Evolutionary conservation across 192 early-diverging fungal species (phyloP), one percentile per base, ranked within the genome.

Genomic region (Coemansia sp.): DNA sequence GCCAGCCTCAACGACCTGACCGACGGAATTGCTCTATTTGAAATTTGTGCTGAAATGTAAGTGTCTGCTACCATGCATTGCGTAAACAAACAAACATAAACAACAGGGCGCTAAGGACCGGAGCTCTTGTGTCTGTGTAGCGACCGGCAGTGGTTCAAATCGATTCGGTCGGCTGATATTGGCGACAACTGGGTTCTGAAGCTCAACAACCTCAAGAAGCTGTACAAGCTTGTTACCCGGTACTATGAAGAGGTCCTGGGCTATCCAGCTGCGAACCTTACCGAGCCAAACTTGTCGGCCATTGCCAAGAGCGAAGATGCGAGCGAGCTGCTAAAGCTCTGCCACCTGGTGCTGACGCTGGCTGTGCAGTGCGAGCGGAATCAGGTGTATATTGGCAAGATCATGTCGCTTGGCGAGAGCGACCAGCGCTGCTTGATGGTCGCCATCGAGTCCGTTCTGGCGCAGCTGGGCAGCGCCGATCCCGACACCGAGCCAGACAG

Each of bases 141-240:
- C 64, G 94, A 97, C 75, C 75, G 88, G 16, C 82, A 85, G 43
- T 97, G 93, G 93, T 97, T 98, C 87, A 94, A 92, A 58, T 65
- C 83, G 12, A 81, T 85, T 30, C 83, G 86, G 7, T 78, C 85
- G 2, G 75, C 84, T 10, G 89, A 91, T 49, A 82, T 85, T 6
- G 91, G 87, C 43, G 90, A 92, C 71, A 97, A 95, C 82, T 99
- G 97, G 97, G 92, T 99, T 2, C 67, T 94, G 30, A 91, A 90
- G 62, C 89, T 93, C 69, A 96, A 94, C 77, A 92, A 92, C 54
- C 84, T 98, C 14, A 95, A 95, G 67, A 92, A 90, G 67, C 81
- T 96, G 30, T 85, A 95, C 77, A 89, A 88, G 53, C 85, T 97
- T 8, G 64, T 97, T 30, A 85, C 84, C 2, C 72, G 85, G 21